These are phyloP conservation scores for Vararia minispora DNA, from an alignment of 768 basidiomycete genomes.

Conservation along the genomic window DNA sequence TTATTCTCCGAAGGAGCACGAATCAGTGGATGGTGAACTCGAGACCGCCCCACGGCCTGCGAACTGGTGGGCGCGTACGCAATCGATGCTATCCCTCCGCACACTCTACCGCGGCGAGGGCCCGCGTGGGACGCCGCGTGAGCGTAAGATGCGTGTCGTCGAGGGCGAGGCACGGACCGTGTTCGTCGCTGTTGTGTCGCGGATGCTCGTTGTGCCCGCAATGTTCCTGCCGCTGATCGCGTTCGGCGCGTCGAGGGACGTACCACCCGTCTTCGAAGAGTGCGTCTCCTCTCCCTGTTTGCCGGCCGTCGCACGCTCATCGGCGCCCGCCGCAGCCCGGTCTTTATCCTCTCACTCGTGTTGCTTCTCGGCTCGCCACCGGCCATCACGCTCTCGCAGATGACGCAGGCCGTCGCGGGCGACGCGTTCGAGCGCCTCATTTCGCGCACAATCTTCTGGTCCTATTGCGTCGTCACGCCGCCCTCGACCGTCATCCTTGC, in stretches of 20 bases:
- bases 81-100: too few relatives aligned
- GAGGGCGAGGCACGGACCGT: constrained; percentile 75
- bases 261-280: constrained; percentile 65
- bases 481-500: constrained; percentile 73
- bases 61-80: too few relatives aligned
- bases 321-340: constrained; percentile 40
- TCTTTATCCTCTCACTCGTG: constrained; percentile 79
- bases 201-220: constrained; percentile 82
- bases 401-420: constrained; percentile 76
- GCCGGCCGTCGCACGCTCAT: constrained; percentile 1
- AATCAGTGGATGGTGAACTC: constrained; percentile 3
- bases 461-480: constrained; percentile 82
- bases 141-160: constrained; percentile 19
- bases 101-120: too few relatives aligned
- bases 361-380: constrained; percentile 78
- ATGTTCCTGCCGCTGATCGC: constrained; percentile 70
- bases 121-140: constrained; percentile 9
- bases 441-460: constrained; percentile 87
- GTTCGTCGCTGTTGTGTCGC: constrained; percentile 64
- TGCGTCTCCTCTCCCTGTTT: constrained; percentile 27
- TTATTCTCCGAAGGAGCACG: constrained; percentile 30
- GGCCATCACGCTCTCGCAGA: constrained; percentile 64
- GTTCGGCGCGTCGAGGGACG: constrained; percentile 43
- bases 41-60: neutral
- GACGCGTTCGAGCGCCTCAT: constrained; percentile 89